Evolutionary conservation across 2,329 filamentous ascomycete species (phyloP), one percentile per base, ranked within the genome.

Genomic region (Xylaria sp.): DNA sequence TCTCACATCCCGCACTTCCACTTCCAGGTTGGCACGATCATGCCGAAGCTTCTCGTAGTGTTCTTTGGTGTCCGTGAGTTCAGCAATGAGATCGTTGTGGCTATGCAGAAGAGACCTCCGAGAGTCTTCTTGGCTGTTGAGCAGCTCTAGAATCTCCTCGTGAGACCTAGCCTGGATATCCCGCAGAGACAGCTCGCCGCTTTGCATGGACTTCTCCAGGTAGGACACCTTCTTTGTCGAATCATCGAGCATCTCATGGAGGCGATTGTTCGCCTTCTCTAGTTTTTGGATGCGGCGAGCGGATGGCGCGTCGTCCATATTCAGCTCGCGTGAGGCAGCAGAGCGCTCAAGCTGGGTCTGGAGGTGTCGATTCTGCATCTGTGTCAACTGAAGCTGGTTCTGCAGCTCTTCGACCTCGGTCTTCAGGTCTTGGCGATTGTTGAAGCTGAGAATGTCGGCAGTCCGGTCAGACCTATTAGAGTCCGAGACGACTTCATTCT

Each of bases 161-260:
- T 97, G 92, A 4, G 92, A 96, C 72, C 90, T 92, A 1, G 92
- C 89, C 73, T 97, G 92, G 51, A 97, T 85, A 73, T 97, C 93
- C 53, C 92, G 89, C 49, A 97, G 80, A 0, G 91, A 94, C 4
- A 97, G 79, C 72, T 97, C 90, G 10, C 92, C 94, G 42, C 88
- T 90, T 59, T 88, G 89, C 59, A 97, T 88, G 61, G 87, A 92
- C 72, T 90, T 89, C 75, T 97, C 94, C 19, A 97, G 77, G 0
- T 88, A 84, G 5, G 93, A 96, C 2, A 97, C 88, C 76, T 97
- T 97, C 79, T 91, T 93, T 16, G 88, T 82, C 2, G 93, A 97
- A 73, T 97, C 92, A 73, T 97, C 93, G 4, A 97, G 86, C 83
- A 96, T 91, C 64, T 96, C 91, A 70, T 97, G 93, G 11, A 97